A percentile compares a stretch with the other conserved stretches of the same genome.
Conservation (phyloP, 108 stramenopile species). For the Conticribra guillardii region DNA sequence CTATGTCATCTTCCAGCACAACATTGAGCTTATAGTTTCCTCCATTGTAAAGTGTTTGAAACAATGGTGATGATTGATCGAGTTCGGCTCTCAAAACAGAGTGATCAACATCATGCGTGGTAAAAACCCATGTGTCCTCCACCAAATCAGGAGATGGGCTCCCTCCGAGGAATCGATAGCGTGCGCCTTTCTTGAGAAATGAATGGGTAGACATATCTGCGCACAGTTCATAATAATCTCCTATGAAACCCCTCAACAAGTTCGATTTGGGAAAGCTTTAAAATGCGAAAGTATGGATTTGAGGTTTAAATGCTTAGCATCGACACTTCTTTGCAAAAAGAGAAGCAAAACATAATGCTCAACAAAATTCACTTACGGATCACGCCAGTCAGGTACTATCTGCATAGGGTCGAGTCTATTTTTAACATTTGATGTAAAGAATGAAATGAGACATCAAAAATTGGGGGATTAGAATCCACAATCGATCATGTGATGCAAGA, state of each 20-base stretch:
- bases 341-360: too few relatives aligned
- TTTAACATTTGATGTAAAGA: too few relatives aligned
- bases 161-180: constrained; percentile 62
- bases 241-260: constrained; percentile 58
- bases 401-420: constrained; percentile 60
- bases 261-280: constrained; percentile 76
- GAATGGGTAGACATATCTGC: constrained; percentile 52
- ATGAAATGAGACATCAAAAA: too few relatives aligned
- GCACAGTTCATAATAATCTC: constrained; percentile 73
- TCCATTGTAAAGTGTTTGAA: constrained; percentile 29
- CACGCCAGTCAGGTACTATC: constrained; percentile 48
- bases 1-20: constrained; percentile 38
- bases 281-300: too few relatives aligned
- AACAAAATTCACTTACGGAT: too few relatives aligned
- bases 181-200: constrained; percentile 65
- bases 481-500: too few relatives aligned
- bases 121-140: constrained; percentile 29
- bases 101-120: constrained; percentile 10
- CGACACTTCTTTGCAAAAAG: too few relatives aligned
- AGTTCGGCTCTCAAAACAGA: constrained; percentile 27
- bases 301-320: too few relatives aligned
- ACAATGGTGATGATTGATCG: constrained; percentile 15
- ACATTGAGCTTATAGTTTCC: constrained; percentile 31
- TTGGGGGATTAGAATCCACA: too few relatives aligned
- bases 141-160: constrained; percentile 35